phyloP scores from a whole-genome alignment of 2,329 filamentous ascomycete species.

The Emergomyces africanus region DNA sequence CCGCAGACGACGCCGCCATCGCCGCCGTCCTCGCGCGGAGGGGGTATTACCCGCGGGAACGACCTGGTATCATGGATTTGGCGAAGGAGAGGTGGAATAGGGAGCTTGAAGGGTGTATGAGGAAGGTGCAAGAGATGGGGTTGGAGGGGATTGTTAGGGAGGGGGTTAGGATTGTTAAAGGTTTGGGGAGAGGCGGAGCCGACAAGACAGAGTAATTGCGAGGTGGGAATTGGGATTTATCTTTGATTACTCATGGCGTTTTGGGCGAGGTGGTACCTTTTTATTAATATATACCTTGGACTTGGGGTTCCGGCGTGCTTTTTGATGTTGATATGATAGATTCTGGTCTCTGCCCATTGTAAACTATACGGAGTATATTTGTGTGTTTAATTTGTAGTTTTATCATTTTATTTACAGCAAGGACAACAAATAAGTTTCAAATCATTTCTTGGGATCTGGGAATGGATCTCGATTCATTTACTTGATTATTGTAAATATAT shows the following conservation, averaged over 20 bases:
- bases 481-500: too few species aligned
- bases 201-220: neutral
- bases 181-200: constrained; percentile 1
- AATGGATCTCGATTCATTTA: too few species aligned
- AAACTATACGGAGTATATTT: too few species aligned
- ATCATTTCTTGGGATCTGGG: too few species aligned
- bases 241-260: neutral
- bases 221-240: neutral
- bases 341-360: neutral
- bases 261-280: neutral
- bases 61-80: constrained; percentile 42
- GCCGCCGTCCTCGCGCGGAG: constrained; percentile 8
- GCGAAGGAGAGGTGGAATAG: constrained; percentile 69
- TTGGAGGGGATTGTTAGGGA: constrained; percentile 46
- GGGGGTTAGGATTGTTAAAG: constrained; percentile 29
- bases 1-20: neutral
- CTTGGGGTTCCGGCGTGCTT: neutral
- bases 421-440: too few species aligned
- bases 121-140: constrained; percentile 52
- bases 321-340: neutral
- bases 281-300: neutral
- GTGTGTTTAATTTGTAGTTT: neutral
- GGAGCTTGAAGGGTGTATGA: constrained; percentile 55
- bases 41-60: constrained; percentile 9
- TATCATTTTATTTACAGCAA: neutral